Conservation (phyloP, 441 rosid species). For the Brassica hybrid region DNA sequence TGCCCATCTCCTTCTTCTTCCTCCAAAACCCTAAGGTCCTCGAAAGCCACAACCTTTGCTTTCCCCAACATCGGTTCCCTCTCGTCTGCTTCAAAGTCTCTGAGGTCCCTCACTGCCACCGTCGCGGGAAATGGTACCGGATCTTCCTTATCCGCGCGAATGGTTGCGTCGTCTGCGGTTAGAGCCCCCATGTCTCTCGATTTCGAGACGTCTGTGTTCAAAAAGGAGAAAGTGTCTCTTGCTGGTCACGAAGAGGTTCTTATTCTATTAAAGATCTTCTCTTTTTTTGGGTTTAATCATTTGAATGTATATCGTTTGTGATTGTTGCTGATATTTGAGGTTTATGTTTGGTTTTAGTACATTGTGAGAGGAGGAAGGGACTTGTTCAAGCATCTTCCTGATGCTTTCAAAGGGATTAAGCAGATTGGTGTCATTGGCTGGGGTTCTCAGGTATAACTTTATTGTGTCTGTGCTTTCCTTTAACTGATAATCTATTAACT, state of each 20-base stretch:
- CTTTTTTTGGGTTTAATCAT: too few species aligned
- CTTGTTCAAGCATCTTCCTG: slow-evolving; percentile 75
- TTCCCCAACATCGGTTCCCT: slow-evolving; percentile 44
- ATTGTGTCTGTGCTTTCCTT: background rate
- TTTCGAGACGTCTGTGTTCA: slow-evolving; percentile 69
- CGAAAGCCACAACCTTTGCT: slow-evolving; percentile 18
- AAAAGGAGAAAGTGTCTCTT: slow-evolving; percentile 67
- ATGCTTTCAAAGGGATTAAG: slow-evolving; percentile 51
- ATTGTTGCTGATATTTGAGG: background rate
- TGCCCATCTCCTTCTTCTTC: slow-evolving; percentile 40
- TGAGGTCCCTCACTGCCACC: slow-evolving; percentile 43
- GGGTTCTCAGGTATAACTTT: background rate
- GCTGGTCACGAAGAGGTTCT: too few species aligned
- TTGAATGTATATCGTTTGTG: background rate
- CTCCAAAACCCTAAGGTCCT: slow-evolving; percentile 38
- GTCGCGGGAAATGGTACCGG: slow-evolving; percentile 41
- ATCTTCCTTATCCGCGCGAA: slow-evolving; percentile 49
- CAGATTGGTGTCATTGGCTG: background rate
- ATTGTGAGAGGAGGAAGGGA: slow-evolving; percentile 93
- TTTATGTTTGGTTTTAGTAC: slow-evolving; percentile 42
- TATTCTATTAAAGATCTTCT: too few species aligned
- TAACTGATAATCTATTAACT: background rate
- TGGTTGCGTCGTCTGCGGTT: slow-evolving; percentile 56
- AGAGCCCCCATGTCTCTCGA: slow-evolving; percentile 55
- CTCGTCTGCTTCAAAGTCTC: slow-evolving; percentile 47